Conservation (phyloP, 2,329 filamentous ascomycete species). For the Colletotrichum sojae region DNA sequence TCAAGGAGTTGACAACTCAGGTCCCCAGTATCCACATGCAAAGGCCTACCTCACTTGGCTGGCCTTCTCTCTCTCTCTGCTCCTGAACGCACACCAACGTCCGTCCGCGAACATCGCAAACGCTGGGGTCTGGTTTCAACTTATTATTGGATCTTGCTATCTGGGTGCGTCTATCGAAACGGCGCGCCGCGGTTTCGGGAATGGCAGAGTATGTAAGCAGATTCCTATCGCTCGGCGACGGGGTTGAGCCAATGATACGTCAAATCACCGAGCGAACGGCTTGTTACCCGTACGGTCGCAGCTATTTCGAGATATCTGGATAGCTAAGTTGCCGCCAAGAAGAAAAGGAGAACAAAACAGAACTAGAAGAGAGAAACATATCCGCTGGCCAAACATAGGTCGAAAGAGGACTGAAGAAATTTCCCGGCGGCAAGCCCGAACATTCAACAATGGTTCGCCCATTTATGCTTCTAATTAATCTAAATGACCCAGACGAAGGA, state of each 20-base stretch:
- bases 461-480: no score
- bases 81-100: not conserved
- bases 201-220: slow-evolving; percentile 6
- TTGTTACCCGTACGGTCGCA: slow-evolving; percentile 25
- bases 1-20: slow-evolving; percentile 32
- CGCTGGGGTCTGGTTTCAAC: not conserved
- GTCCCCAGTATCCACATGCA: not conserved
- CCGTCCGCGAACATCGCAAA: slow-evolving; percentile 1
- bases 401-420: not conserved
- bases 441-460: no score
- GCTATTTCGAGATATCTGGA: slow-evolving; percentile 19
- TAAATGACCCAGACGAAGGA: no score
- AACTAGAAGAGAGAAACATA: no score
- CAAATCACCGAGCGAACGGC: no score
- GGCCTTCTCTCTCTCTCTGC: no score
- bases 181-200: not conserved
- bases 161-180: not conserved
- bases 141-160: slow-evolving; percentile 14
- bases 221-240: not conserved
- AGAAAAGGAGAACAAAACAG: no score
- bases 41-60: no score
- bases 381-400: no score
- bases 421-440: not conserved
- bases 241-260: not conserved
- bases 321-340: not conserved